A percentile compares a stretch with the other conserved stretches of the same genome.
Evolutionary conservation across 768 basidiomycete species (phyloP).

Genomic region (Leccinum uliginosum): DNA sequence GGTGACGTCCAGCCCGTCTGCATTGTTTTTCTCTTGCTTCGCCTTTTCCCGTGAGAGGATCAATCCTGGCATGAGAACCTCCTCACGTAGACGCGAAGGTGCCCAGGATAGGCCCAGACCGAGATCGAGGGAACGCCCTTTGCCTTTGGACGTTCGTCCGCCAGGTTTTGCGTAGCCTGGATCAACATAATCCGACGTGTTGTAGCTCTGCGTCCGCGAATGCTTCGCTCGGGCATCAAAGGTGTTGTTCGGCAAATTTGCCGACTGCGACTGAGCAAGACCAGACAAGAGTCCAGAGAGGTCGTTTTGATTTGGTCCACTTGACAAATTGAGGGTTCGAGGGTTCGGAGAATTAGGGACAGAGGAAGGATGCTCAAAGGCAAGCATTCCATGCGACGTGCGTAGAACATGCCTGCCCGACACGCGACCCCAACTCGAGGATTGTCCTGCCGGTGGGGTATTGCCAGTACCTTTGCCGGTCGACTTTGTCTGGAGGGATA

Average conservation of each 20-base stretch:
- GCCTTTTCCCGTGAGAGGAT: constrained; percentile 28
- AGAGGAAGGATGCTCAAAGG: constrained; percentile 66
- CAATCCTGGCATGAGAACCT: constrained; percentile 50
- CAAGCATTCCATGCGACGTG: constrained; percentile 55
- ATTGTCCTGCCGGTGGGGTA: constrained; percentile 34
- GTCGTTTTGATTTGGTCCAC: constrained; percentile 6
- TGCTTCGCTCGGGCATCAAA: constrained; percentile 29
- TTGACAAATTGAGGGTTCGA: constrained; percentile 16
- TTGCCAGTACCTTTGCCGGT: constrained; percentile 22
- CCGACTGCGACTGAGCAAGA: constrained; percentile 7
- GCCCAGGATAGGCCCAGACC: constrained; percentile 71
- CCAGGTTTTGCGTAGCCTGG: constrained; percentile 7
- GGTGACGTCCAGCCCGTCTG: constrained; percentile 32
- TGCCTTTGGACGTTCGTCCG: constrained; percentile 35
- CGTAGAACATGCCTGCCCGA: constrained; percentile 38
- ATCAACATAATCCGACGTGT: constrained; percentile 22
- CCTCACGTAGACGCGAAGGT: constrained; percentile 60
- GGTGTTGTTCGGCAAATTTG: constrained; percentile 28
- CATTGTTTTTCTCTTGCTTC: constrained; percentile 16
- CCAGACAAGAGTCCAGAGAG: constrained; percentile 6
- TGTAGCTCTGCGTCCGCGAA: constrained; percentile 22
- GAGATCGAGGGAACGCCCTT: constrained; percentile 70
- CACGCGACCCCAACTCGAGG: constrained; percentile 57
- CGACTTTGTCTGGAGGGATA: constrained; percentile 40
- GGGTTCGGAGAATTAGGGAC: constrained; percentile 37